Evolutionary conservation across 2,329 filamentous ascomycete species (phyloP).

Genomic region (Exophiala aquamarina): DNA sequence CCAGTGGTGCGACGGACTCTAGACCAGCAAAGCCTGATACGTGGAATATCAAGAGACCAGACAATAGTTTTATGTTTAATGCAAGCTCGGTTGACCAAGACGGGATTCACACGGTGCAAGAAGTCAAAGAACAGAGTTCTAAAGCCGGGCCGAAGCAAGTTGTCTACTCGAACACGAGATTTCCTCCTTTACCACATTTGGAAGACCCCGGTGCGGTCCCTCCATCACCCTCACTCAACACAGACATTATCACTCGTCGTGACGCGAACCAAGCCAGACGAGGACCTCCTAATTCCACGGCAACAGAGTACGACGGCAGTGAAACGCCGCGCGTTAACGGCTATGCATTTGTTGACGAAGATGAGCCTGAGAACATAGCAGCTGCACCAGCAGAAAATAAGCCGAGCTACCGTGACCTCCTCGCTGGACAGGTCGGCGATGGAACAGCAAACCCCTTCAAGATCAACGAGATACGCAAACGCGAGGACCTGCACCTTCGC

Average conservation of each 20-base stretch:
- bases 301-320: conserved; percentile 57
- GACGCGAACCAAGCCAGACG: conserved; percentile 75
- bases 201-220: conserved; percentile 51
- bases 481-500: conserved; percentile 79
- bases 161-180: conserved; percentile 78
- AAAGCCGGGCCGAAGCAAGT: conserved; percentile 75
- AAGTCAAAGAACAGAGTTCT: conserved; percentile 69
- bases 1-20: conserved; percentile 60
- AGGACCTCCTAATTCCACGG: conserved; percentile 52
- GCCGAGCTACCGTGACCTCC: conserved; percentile 34
- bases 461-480: conserved; percentile 69
- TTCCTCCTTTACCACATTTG: conserved; percentile 50
- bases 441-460: conserved; percentile 74
- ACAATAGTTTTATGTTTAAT: conserved; percentile 84
- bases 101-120: conserved; percentile 58
- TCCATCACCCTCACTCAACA: conserved; percentile 76
- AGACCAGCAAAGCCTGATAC: conserved; percentile 74
- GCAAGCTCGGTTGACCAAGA: conserved; percentile 51
- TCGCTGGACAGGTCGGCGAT: conserved; percentile 40
- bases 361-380: conserved; percentile 41
- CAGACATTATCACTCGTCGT: conserved; percentile 59
- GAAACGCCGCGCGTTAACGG: conserved; percentile 92
- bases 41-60: conserved; percentile 68
- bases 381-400: conserved; percentile 51
- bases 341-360: conserved; percentile 91